Base-by-base conservation (phyloP, 169 alveolate species). In the Plasmodium malariae region DNA sequence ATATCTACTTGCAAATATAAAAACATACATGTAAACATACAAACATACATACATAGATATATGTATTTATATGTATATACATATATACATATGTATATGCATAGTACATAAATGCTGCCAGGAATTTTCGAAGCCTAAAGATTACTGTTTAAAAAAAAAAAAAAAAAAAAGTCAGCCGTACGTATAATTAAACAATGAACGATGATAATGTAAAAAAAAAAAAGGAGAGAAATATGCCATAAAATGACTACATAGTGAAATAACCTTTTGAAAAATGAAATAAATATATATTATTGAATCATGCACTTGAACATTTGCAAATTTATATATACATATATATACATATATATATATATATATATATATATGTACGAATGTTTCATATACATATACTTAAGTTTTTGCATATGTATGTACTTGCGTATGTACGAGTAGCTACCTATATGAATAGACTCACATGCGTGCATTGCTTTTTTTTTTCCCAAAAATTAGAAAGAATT, bases 131-230 rank as follows among this genome's bases (percentile, higher is more conserved):
- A 40, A 40, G 51, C 9, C 51, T 9, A 9, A 40, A 40, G 51
- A 6, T 40, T 40, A 40, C n/a, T n/a, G n/a, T n/a, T n/a, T n/a
- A n/a, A 0, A 40, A 9, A 9, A 40, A 40, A 6, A 40, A 48
- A 67, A 30, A 12, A 67, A n/a, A 28, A 67, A 48, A 36, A 67
- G 21, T 36, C 37, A 49, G 48, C 14, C 49, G 9, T 1, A 2
- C 26, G 9, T 65, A 71, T 30, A 49, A 71, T 43, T 24, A 71
- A 71, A 71, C 65, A 45, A 71, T 76, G 89, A 63, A 76, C 40
- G 89, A 63, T 76, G 89, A 76, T 76, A 76, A 76, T 43, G 89
- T 76, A 76, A 73, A 49, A 57, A 73, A 26, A 12, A 36, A 36
- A 28, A 45, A 71, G 48, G 26, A 34, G 9, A 57, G 0, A 49